Evolutionary conservation across 768 basidiomycete genomes (phyloP), one percentile per base, ranked within the genome.

Genomic region (Auriscalpium vulgare): DNA sequence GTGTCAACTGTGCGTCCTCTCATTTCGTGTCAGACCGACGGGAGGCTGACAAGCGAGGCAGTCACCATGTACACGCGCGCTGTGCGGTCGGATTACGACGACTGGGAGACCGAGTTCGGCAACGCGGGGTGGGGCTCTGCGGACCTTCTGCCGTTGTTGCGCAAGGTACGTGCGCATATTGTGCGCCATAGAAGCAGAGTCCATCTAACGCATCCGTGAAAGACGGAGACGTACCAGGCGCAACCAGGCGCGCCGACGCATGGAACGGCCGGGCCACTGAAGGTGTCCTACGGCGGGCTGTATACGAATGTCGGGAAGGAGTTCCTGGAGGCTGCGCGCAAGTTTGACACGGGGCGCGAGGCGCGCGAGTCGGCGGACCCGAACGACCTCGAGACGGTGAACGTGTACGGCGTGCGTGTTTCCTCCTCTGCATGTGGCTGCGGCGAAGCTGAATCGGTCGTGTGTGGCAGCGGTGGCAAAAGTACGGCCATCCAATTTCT

Each of bases 121-220:
- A 85, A 85, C 63, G 67, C 75, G 1, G 85, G 84, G 1, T 87
- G 85, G 85, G 73, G 82, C 6, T 79, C 80, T 0, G 69, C 73
- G 49, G 71, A 80, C 29, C 63, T 87, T 5, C 76, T 86, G 35
- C 84, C 84, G 0, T 68, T 85, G 13, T 59, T 84, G 35, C 78
- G 71, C 59, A 84, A 85, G 75, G 85, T 79, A 55, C 9, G 53
- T 9, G 13, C 55, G 47, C 29, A 10, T 19, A 8, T 51, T 17
- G 11, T 29, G 11, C n/a, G 11, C 35, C 2, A 16, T 51, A 19
- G 16, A 6, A 3, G 10, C 10, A 16, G 23, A 8, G 14, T 6
- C 19, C 2, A 3, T 48, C 16, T 54, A 10, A 13, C 21, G 9
- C 19, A 1, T 6, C 35, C 19, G 29, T 14, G 4, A 8, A 51